Base-by-base conservation (phyloP, 2,329 filamentous ascomycete genomes). In the Trichoderma koningii region DNA sequence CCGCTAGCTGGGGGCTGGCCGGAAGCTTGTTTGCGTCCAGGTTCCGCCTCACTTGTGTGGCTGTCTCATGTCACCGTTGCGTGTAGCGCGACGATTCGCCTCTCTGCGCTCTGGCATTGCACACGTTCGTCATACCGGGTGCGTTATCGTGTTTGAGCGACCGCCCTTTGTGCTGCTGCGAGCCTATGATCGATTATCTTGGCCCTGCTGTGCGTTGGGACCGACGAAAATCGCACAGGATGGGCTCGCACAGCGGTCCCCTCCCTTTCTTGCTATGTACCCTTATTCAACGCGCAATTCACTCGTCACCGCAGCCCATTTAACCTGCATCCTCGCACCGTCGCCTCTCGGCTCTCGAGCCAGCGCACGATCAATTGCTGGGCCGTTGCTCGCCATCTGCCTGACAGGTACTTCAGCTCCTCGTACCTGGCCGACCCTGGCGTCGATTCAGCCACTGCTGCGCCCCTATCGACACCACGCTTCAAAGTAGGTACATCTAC, bases 51-150 rank as follows among this genome's bases (percentile, higher is more conserved):
- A 26, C n/a, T 30, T 28, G 28, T 30, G 30, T 30, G 30, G 30
- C 45, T 41, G 21, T 41, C 52, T 55, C 50, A 63, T 63, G 51
- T 63, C 61, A 55, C 41, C 55, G 28, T 63, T 63, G 52, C 61
- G 61, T 63, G 51, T 55, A 41, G 26, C 61, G 61, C 61, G 30
- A 63, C 61, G 26, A 63, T 63, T 63, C 61, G 61, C 61, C 61
- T 63, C 52, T 44, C 26, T 53, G 52, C 44, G 52, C 48, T 30
- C 38, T 45, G 48, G 23, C 53, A 21, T 26, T 5, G 26, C 26
- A 30, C 30, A 30, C 30, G 7, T 30, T 26, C 55, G 26, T 57
- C 55, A 57, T 45, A 57, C 41, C 30, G 6, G 30, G 1, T 30
- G 30, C 30, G 30, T 30, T 30, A 30, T 9, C 7, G 30, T 9